Conservation (phyloP, 2,329 filamentous ascomycete genomes). For the Cytospora piceae region DNA sequence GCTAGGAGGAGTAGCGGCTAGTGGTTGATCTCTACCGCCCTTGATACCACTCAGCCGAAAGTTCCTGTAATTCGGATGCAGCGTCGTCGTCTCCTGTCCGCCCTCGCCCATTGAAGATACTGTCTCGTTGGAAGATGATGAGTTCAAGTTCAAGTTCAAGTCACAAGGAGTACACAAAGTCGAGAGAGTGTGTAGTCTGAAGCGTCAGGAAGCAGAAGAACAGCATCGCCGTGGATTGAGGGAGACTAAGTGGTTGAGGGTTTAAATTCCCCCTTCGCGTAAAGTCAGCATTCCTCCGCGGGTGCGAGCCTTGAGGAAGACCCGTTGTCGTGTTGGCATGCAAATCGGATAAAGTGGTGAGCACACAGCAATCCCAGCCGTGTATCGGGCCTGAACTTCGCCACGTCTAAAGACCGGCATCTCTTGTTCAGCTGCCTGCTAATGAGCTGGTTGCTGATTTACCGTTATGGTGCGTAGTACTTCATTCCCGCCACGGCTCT, state of each 20-base stretch:
- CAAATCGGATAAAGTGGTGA: constrained; percentile 16
- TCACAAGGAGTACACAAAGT: neutral
- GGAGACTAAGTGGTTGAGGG: constrained; percentile 23
- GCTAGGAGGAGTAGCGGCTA: constrained; percentile 9
- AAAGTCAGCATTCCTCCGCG: constrained; percentile 16
- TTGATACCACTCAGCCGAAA: constrained; percentile 12
- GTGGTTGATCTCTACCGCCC: constrained; percentile 22
- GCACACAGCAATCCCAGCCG: constrained; percentile 19
- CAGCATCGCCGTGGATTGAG: constrained; percentile 19
- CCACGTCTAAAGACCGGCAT: constrained; percentile 6
- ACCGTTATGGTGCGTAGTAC: constrained; percentile 6
- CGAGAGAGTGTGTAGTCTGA: neutral
- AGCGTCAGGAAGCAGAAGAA: constrained; percentile 3
- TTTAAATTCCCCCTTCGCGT: constrained; percentile 21
- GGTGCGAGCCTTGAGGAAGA: constrained; percentile 5
- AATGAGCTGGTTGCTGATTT: constrained; percentile 1
- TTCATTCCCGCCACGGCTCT: constrained; percentile 12
- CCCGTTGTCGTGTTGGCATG: constrained; percentile 28
- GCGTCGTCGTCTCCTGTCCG: constrained; percentile 12
- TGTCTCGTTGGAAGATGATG: neutral
- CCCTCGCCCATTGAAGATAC: constrained; percentile 8
- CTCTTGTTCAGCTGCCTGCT: neutral
- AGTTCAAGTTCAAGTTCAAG: neutral
- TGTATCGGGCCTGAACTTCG: constrained; percentile 9
- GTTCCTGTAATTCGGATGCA: constrained; percentile 13